Conservation (phyloP, 768 basidiomycete genomes). For the Trichaptum fuscoviolaceum region DNA sequence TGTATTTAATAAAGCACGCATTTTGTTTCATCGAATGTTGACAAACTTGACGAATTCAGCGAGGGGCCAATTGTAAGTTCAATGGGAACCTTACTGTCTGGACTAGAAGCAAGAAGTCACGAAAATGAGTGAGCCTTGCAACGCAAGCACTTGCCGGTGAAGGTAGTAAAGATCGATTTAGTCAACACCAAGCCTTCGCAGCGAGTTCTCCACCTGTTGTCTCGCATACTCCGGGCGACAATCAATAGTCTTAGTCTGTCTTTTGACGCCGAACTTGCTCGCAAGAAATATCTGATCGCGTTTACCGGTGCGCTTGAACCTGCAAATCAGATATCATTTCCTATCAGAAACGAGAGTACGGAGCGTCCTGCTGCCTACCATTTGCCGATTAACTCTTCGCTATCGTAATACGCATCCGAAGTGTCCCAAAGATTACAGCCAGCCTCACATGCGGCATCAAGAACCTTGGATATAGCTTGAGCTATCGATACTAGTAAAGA, state of each 20-base stretch:
- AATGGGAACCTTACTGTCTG: neutral
- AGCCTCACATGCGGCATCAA: slow-evolving; percentile 35
- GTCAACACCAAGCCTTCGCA: slow-evolving; percentile 12
- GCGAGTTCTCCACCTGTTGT: slow-evolving; percentile 8
- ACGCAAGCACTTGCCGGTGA: slow-evolving; percentile 8
- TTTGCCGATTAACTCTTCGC: slow-evolving; percentile 1
- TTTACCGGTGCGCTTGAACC: slow-evolving; percentile 50
- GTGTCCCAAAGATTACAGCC: slow-evolving; percentile 24
- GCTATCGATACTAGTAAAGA: neutral
- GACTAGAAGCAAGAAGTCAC: neutral
- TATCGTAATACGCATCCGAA: neutral
- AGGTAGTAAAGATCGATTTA: slow-evolving; percentile 16
- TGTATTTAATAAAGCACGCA: no score
- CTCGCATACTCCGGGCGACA: slow-evolving; percentile 5
- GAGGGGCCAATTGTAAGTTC: slow-evolving; percentile 13
- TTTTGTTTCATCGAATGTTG: neutral
- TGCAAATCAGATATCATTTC: slow-evolving; percentile 12
- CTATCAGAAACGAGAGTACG: neutral
- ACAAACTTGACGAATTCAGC: slow-evolving; percentile 13
- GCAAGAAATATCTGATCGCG: slow-evolving; percentile 53
- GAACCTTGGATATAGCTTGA: slow-evolving; percentile 24
- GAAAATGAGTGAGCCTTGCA: neutral
- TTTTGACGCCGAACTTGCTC: slow-evolving; percentile 46
- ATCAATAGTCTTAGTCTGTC: slow-evolving; percentile 15
- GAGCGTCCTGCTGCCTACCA: slow-evolving; percentile 5